These are phyloP conservation scores for Gossypium laxum DNA, from an alignment of 441 rosid species.

Conservation along the genomic window DNA sequence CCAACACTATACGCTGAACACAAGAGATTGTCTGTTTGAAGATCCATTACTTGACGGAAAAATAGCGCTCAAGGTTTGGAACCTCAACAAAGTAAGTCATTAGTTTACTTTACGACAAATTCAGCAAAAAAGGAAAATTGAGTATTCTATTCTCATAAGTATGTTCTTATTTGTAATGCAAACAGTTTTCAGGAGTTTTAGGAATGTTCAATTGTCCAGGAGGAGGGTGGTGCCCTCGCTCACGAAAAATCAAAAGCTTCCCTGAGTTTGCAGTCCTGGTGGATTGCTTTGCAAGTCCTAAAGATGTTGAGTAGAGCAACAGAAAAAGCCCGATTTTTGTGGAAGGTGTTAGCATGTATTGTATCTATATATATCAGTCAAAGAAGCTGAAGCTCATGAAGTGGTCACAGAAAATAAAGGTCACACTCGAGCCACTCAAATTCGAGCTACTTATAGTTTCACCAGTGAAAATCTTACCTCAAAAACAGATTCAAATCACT, in stretches of 20 bases:
- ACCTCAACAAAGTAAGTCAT: constrained; percentile 48
- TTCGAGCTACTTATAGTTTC: constrained; percentile 20
- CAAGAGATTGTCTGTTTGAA: constrained; percentile 58
- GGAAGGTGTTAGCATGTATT: constrained; percentile 7
- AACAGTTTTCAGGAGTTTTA: constrained; percentile 17
- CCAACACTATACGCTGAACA: constrained; percentile 55
- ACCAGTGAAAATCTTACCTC: constrained; percentile 11
- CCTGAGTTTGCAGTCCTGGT: constrained; percentile 6
- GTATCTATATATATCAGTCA: constrained; percentile 13
- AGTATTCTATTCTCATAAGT: no score
- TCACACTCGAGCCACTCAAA: constrained; percentile 17
- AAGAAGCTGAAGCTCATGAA: constrained; percentile 17
- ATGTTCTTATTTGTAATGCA: no score
- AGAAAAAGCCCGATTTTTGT: constrained; percentile 15
- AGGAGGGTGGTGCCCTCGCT: constrained; percentile 21
- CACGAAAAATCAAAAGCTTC: constrained; percentile 10
- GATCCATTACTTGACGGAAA: constrained; percentile 69
- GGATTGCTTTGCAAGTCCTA: constrained; percentile 14
- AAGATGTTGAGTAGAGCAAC: constrained; percentile 20
- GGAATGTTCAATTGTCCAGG: constrained; percentile 31
- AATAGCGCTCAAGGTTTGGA: constrained; percentile 81
- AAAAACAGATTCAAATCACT: constrained; percentile 32
- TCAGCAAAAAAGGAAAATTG: no score
- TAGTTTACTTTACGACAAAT: no score
- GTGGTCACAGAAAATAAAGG: constrained; percentile 11